These are phyloP conservation scores for Blastocystis sp. DNA, from an alignment of 352 stramenopile species.

Conservation along the genomic window DNA sequence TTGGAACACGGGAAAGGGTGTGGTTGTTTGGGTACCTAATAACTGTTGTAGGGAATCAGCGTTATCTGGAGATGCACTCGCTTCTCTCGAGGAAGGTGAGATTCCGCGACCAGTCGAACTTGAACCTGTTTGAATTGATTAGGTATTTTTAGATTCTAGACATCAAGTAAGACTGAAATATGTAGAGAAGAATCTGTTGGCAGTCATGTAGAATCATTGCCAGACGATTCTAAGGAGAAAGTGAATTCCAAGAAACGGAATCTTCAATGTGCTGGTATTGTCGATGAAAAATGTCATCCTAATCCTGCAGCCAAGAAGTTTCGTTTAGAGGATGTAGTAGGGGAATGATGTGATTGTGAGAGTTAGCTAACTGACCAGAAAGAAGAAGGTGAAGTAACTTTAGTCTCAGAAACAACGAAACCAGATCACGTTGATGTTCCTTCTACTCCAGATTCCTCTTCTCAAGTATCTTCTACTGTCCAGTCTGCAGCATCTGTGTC, in stretches of 20 bases:
- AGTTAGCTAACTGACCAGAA: neutral
- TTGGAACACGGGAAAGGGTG: neutral
- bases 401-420: neutral
- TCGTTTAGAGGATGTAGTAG: conserved; percentile 4
- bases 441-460: neutral
- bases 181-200: neutral
- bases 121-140: neutral
- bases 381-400: neutral
- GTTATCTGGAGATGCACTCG: neutral
- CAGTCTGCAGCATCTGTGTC: neutral
- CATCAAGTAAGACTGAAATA: neutral
- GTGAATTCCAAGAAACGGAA: neutral
- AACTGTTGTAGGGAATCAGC: neutral
- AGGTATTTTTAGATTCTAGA: neutral
- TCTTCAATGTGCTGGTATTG: conserved; percentile 40
- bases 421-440: neutral
- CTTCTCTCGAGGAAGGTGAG: neutral
- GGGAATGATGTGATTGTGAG: neutral
- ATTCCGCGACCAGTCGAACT: neutral
- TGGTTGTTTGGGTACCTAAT: neutral
- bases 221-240: neutral
- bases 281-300: conserved; percentile 47
- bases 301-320: conserved; percentile 20
- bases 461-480: neutral
- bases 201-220: neutral